These are phyloP conservation scores for Dovyalis caffra DNA, from an alignment of 345 rosid genomes.

Conservation along the genomic window DNA sequence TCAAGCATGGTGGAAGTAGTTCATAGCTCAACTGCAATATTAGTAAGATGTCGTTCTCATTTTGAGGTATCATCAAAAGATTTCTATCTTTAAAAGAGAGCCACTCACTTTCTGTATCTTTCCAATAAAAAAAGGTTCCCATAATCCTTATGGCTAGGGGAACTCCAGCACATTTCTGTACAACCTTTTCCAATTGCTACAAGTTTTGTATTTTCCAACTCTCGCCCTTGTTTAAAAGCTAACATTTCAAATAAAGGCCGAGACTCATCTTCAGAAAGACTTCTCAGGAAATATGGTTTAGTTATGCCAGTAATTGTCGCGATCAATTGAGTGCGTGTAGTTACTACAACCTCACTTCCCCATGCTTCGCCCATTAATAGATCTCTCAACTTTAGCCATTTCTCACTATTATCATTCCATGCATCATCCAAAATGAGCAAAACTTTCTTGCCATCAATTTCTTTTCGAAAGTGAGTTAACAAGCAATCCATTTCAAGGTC, in stretches of 20 bases:
- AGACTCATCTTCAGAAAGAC: constrained; percentile 8
- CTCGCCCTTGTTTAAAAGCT: constrained; percentile 8
- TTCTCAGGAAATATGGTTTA: not conserved
- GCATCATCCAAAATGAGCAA: constrained; percentile 18
- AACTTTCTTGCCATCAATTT: not conserved
- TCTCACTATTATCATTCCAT: constrained; percentile 18
- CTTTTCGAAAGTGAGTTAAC: constrained; percentile 8
- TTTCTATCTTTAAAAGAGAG: not conserved
- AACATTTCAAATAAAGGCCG: constrained; percentile 14
- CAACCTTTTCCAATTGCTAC: constrained; percentile 17
- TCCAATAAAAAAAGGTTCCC: constrained; percentile 20
- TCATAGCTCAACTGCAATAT: constrained; percentile 21
- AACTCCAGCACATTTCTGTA: constrained; percentile 22
- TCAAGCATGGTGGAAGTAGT: constrained; percentile 12
- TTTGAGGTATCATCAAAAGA: constrained; percentile 17
- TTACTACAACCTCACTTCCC: constrained; percentile 14
- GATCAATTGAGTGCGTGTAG: constrained; percentile 12
- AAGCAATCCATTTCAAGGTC: constrained; percentile 9
- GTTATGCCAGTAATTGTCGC: constrained; percentile 3
- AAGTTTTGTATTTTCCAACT: constrained; percentile 1
- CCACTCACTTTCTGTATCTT: constrained; percentile 12
- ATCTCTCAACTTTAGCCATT: constrained; percentile 8
- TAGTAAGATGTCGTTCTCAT: constrained; percentile 6
- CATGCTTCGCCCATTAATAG: constrained; percentile 6
- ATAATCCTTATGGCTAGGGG: constrained; percentile 25